These are phyloP conservation scores for Xylaria palmicola DNA, from an alignment of 495 filamentous ascomycete genomes.

Conservation along the genomic window DNA sequence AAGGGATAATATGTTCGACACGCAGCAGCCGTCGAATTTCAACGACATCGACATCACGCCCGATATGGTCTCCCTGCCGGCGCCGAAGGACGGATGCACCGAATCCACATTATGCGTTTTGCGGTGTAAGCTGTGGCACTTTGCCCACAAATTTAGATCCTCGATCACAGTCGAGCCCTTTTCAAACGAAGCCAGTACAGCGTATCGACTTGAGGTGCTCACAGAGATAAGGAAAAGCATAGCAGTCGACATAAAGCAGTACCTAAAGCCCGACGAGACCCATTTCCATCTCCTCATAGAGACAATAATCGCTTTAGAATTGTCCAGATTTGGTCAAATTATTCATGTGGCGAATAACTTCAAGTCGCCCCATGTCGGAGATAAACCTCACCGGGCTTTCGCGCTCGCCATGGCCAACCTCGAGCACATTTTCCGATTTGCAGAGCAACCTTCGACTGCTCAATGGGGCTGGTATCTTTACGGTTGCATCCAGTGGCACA, in stretches of 20 bases:
- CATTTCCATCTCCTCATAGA: not conserved
- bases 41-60: conserved; percentile 9
- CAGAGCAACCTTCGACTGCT: not conserved
- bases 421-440: conserved; percentile 2
- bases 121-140: conserved; percentile 6
- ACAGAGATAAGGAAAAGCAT: not conserved
- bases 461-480: conserved; percentile 1
- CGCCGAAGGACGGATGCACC: not conserved
- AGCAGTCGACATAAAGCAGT: not conserved
- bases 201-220: not conserved
- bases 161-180: not conserved
- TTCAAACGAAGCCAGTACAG: not conserved
- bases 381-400: not conserved
- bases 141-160: not conserved
- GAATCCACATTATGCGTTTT: conserved; percentile 10
- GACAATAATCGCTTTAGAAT: not conserved
- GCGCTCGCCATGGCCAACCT: conserved; percentile 1
- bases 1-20: conserved; percentile 5
- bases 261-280: not conserved
- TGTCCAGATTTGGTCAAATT: conserved; percentile 2
- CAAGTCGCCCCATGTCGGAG: not conserved
- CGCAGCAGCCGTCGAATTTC: conserved; percentile 3
- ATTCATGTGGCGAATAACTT: conserved; percentile 4
- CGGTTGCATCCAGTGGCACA: not conserved
- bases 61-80: not conserved